Evolutionary conservation across 768 basidiomycete species (phyloP).

Genomic region (Rhodosporidiobolus sp.): DNA sequence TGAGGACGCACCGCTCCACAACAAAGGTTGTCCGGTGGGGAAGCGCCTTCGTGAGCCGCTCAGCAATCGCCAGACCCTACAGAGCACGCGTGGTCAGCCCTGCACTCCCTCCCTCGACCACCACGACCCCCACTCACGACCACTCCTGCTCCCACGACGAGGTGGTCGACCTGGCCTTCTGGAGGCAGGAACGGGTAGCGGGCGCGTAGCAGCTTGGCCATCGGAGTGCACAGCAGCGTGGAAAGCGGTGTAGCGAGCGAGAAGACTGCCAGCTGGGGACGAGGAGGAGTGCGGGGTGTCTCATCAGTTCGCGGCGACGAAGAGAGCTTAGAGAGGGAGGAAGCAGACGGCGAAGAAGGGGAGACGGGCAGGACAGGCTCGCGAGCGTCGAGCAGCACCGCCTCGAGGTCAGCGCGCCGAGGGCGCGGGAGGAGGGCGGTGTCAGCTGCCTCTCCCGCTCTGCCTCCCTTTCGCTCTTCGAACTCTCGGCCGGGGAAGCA

Average conservation of each 20-base stretch:
- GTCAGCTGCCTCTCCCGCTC: too few relatives aligned
- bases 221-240: neutral
- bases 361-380: too few relatives aligned
- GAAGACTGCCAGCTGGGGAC: neutral
- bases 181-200: constrained; percentile 58
- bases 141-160: constrained; percentile 82
- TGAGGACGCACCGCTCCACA: constrained; percentile 65
- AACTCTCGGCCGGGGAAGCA: too few relatives aligned
- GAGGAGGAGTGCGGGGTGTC: too few relatives aligned
- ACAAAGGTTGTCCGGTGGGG: constrained; percentile 70
- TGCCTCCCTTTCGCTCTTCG: too few relatives aligned
- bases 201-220: constrained; percentile 11
- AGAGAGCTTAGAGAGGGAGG: too few relatives aligned
- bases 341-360: too few relatives aligned
- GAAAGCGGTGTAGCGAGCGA: neutral
- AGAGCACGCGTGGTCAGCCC: constrained; percentile 60
- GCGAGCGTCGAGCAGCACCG: too few relatives aligned
- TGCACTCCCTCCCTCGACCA: too few relatives aligned
- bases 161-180: constrained; percentile 70
- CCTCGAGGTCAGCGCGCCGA: too few relatives aligned
- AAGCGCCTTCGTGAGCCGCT: constrained; percentile 64
- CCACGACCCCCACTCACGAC: constrained; percentile 26
- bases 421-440: too few relatives aligned
- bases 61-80: constrained; percentile 75
- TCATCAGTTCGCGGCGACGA: too few relatives aligned